These are phyloP conservation scores for Lizonia empirigonia DNA, from an alignment of 2,329 filamentous ascomycete species.

Conservation along the genomic window DNA sequence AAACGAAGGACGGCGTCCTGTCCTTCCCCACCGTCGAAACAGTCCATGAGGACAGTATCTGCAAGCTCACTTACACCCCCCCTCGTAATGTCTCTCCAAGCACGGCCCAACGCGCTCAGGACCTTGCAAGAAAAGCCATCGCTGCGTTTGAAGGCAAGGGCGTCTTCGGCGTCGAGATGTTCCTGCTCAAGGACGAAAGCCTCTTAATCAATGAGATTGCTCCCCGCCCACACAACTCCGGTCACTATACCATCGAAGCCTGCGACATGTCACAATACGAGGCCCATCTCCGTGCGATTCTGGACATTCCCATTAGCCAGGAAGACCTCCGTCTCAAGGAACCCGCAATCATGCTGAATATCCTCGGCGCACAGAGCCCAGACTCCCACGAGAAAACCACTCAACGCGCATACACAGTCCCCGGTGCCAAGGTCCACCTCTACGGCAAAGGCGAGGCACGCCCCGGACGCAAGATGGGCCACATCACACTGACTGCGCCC, in stretches of 20 bases:
- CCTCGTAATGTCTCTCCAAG: conserved; percentile 70
- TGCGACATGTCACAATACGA: conserved; percentile 90
- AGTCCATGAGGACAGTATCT: conserved; percentile 92
- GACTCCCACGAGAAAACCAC: conserved; percentile 68
- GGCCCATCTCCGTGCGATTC: conserved; percentile 83
- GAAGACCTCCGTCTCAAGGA: conserved; percentile 62
- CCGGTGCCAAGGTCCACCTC: conserved; percentile 73
- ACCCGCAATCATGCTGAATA: conserved; percentile 77
- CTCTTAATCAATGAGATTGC: conserved; percentile 88
- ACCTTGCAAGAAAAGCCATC: conserved; percentile 79
- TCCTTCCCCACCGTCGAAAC: conserved; percentile 93
- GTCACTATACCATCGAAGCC: conserved; percentile 94
- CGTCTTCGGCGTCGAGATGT: conserved; percentile 97
- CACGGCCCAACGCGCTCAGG: conserved; percentile 70
- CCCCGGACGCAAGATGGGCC: conserved; percentile 91
- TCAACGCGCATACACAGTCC: conserved; percentile 61
- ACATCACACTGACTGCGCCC: conserved; percentile 79
- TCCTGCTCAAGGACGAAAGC: conserved; percentile 73
- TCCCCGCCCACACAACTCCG: conserved; percentile 85
- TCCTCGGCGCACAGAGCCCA: conserved; percentile 71
- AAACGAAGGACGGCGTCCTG: conserved; percentile 75
- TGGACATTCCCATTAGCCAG: conserved; percentile 65
- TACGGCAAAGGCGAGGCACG: conserved; percentile 89
- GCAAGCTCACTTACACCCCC: conserved; percentile 88
- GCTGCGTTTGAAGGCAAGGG: conserved; percentile 83